Evolutionary conservation across 2,329 filamentous ascomycete genomes (phyloP).

Genomic region (Monosporascus cannonballus): DNA sequence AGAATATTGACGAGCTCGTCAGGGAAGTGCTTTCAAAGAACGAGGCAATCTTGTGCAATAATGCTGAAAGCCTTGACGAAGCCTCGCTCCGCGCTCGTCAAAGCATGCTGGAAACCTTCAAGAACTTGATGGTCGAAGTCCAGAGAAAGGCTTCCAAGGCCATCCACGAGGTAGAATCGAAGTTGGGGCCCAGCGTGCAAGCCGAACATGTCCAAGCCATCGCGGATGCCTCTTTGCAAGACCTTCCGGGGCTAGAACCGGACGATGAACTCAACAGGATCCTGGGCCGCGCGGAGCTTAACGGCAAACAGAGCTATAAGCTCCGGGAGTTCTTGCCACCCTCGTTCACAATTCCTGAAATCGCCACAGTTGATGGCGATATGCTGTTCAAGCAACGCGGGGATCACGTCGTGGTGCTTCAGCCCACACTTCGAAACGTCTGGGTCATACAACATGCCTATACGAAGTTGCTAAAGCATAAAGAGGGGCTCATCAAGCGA

Average conservation of each 20-base stretch:
- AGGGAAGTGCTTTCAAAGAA: constrained; percentile 2
- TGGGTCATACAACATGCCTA: constrained; percentile 14
- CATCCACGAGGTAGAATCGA: constrained; percentile 5
- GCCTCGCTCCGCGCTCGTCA: constrained; percentile 2
- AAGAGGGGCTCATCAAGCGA: constrained; percentile 9
- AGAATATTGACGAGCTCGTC: constrained; percentile 8
- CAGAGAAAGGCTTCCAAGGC: constrained; percentile 10
- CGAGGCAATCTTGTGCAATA: neutral
- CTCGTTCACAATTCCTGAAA: neutral
- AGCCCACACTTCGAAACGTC: constrained; percentile 12
- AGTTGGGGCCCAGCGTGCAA: constrained; percentile 1
- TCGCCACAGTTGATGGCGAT: constrained; percentile 3
- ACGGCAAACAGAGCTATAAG: constrained; percentile 9
- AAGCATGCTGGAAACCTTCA: constrained; percentile 6
- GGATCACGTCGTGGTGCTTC: constrained; percentile 3
- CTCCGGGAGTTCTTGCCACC: constrained; percentile 6
- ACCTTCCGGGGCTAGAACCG: constrained; percentile 5
- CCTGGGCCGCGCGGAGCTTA: constrained; percentile 1
- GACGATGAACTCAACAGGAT: constrained; percentile 5
- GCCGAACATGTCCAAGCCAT: neutral
- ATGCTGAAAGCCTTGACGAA: neutral
- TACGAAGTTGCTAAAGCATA: constrained; percentile 6
- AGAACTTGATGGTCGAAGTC: constrained; percentile 7
- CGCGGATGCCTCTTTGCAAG: constrained; percentile 1
- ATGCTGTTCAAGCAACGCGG: neutral